Conservation (phyloP, 2,329 filamentous ascomycete genomes). For the Cryphonectria japonica region DNA sequence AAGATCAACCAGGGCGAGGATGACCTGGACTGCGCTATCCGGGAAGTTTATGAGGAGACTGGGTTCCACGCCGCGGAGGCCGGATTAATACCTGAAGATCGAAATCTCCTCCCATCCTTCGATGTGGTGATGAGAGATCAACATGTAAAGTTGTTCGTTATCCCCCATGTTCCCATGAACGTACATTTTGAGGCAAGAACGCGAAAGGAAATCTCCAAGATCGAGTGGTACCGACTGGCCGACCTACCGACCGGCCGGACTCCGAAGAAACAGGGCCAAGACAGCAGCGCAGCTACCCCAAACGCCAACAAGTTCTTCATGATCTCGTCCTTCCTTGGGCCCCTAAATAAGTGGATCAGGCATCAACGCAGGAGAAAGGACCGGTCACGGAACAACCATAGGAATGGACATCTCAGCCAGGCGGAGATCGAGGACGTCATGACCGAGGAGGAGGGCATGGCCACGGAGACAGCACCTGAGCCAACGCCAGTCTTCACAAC, state of each 20-base stretch:
- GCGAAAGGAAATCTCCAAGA: conserved; percentile 96
- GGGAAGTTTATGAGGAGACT: conserved; percentile 96
- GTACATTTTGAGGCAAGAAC: conserved; percentile 88
- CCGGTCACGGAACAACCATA: conserved; percentile 21
- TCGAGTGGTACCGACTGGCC: conserved; percentile 89
- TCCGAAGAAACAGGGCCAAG: conserved; percentile 64
- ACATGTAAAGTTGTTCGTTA: conserved; percentile 90
- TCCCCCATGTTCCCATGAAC: conserved; percentile 84
- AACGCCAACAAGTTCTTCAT: conserved; percentile 94
- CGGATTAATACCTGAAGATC: conserved; percentile 73
- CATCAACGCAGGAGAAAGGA: conserved; percentile 81
- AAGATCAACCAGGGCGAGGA: conserved; percentile 99
- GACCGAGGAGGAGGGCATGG: conserved; percentile 64
- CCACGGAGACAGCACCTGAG: conserved; percentile 44
- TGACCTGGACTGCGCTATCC: conserved; percentile 88
- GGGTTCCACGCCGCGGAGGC: conserved; percentile 80
- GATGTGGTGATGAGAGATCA: conserved; percentile 90
- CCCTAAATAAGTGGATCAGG: conserved; percentile 88
- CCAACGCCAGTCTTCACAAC: conserved; percentile 38
- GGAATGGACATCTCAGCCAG: conserved; percentile 43
- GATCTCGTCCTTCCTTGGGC: conserved; percentile 89
- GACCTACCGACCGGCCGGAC: conserved; percentile 78
- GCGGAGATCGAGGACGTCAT: conserved; percentile 57
- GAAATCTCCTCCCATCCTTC: conserved; percentile 81
- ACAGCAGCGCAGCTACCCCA: conserved; percentile 58